Percentiles rank a stretch among this genome's conserved stretches.
These are phyloP conservation scores for Magnolia kwangsiensis DNA, from an alignment of 164 flowering plant species.

Conservation along the genomic window DNA sequence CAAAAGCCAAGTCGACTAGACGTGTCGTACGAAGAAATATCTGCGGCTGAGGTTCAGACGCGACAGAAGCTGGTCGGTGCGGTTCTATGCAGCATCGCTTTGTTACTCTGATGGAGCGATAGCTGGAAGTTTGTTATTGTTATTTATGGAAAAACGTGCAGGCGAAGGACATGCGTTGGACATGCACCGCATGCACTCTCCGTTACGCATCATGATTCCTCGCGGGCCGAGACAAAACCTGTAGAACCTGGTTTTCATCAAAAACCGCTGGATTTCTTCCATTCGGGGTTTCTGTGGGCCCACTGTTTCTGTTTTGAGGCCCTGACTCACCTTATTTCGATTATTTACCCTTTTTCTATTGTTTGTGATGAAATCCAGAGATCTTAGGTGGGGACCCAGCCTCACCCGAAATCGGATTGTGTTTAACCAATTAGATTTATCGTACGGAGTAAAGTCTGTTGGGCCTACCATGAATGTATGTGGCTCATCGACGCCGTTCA, in stretches of 20 bases:
- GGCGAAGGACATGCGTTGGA: background rate
- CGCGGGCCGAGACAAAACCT: background rate
- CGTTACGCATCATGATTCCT: background rate
- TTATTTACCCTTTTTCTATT: too few relatives aligned
- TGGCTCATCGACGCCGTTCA: too few relatives aligned
- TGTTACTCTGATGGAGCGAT: background rate
- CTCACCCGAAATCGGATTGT: too few relatives aligned
- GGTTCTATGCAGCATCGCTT: background rate
- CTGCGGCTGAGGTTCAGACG: background rate
- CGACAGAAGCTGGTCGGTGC: background rate
- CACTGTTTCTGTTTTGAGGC: background rate
- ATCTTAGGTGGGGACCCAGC: too few relatives aligned
- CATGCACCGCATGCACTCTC: background rate
- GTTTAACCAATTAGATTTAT: too few relatives aligned
- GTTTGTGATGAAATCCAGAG: too few relatives aligned
- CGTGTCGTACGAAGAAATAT: background rate
- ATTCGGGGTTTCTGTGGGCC: background rate
- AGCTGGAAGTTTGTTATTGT: background rate
- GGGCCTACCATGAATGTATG: too few relatives aligned
- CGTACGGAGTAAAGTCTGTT: too few relatives aligned
- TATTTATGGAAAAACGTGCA: background rate
- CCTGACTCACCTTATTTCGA: background rate
- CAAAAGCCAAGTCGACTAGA: background rate
- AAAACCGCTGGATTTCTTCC: background rate
- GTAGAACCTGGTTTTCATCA: background rate